Percentiles rank a stretch among this genome's conserved stretches.
Conservation (phyloP, 1,284 basidiomycete species). For the Apiotrichum porosum region DNA sequence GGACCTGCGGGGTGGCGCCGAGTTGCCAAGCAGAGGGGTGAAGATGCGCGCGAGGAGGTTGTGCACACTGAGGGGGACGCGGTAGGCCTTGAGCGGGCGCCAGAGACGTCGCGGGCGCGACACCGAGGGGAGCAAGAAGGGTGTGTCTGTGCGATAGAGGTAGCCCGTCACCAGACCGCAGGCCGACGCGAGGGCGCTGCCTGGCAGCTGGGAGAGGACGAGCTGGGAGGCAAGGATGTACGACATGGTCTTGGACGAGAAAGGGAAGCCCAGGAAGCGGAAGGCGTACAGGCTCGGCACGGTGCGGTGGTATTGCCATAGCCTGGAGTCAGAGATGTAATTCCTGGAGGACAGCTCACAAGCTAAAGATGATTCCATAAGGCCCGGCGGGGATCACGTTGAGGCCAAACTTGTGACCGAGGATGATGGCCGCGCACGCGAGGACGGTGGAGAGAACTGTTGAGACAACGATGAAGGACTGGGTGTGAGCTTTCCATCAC, state of each 20-base stretch:
- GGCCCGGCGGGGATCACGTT: slow-evolving; percentile 72
- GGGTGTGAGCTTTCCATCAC: slow-evolving; percentile 1
- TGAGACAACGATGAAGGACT: slow-evolving; percentile 72
- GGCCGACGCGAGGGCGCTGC: slow-evolving; percentile 58
- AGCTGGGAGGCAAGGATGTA: slow-evolving; percentile 68
- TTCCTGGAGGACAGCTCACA: slow-evolving; percentile 26
- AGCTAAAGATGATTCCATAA: slow-evolving; percentile 55
- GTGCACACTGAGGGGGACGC: slow-evolving; percentile 59
- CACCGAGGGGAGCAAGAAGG: slow-evolving; percentile 42
- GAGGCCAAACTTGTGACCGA: slow-evolving; percentile 61
- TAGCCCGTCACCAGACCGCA: slow-evolving; percentile 67
- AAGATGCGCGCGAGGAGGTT: slow-evolving; percentile 56
- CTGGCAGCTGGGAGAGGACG: slow-evolving; percentile 61
- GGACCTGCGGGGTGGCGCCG: slow-evolving; percentile 55
- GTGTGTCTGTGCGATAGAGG: slow-evolving; percentile 73
- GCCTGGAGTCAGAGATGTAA: slow-evolving; percentile 41
- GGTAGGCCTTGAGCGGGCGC: slow-evolving; percentile 60
- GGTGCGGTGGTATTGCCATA: slow-evolving; percentile 74
- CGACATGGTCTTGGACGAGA: slow-evolving; percentile 68
- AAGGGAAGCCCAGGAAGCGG: slow-evolving; percentile 64
- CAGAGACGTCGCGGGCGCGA: slow-evolving; percentile 27
- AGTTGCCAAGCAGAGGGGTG: slow-evolving; percentile 61
- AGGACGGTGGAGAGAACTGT: slow-evolving; percentile 62
- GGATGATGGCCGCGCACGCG: slow-evolving; percentile 60
- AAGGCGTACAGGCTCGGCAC: slow-evolving; percentile 72